Percentiles rank a stretch among this genome's conserved stretches.
Conservation (phyloP, 108 stramenopile species). For the Thalassiosira profunda region DNA sequence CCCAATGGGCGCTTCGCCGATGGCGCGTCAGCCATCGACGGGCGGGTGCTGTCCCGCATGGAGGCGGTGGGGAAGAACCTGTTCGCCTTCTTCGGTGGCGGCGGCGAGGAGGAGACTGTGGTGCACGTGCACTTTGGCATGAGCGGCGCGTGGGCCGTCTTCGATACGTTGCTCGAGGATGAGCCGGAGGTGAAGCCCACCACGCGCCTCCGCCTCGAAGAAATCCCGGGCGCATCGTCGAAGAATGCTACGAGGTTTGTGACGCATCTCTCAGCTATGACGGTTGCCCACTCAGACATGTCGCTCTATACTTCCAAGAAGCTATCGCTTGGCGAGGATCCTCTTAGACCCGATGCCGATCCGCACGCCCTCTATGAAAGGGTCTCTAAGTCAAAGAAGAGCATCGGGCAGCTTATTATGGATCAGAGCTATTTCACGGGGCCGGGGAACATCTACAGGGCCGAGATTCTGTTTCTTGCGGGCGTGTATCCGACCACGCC, state of each 20-base stretch:
- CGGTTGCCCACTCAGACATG: slow-evolving; percentile 60
- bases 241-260: slow-evolving; percentile 2
- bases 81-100: slow-evolving; percentile 65
- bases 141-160: slow-evolving; percentile 73
- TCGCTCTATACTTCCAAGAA: slow-evolving; percentile 58
- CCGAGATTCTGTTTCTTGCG: slow-evolving; percentile 79
- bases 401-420: slow-evolving; percentile 75
- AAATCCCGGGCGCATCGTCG: slow-evolving; percentile 6
- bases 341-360: slow-evolving; percentile 73
- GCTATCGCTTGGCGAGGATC: slow-evolving; percentile 67
- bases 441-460: slow-evolving; percentile 82
- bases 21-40: slow-evolving; percentile 61
- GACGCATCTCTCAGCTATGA: slow-evolving; percentile 80
- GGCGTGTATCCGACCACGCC: slow-evolving; percentile 64
- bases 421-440: slow-evolving; percentile 77
- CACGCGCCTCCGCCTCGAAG: slow-evolving; percentile 63
- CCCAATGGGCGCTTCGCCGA: slow-evolving; percentile 76
- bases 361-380: slow-evolving; percentile 51
- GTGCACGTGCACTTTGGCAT: slow-evolving; percentile 85
- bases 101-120: slow-evolving; percentile 28
- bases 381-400: slow-evolving; percentile 62
- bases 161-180: slow-evolving; percentile 23
- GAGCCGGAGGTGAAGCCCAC: slow-evolving; percentile 64
- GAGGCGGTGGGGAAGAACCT: slow-evolving; percentile 86
- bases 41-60: slow-evolving; percentile 54